Percentiles rank a stretch among this genome's conserved stretches.
Conservation (phyloP, 2,329 filamentous ascomycete genomes). For the Thermothelomyces thermophilus region DNA sequence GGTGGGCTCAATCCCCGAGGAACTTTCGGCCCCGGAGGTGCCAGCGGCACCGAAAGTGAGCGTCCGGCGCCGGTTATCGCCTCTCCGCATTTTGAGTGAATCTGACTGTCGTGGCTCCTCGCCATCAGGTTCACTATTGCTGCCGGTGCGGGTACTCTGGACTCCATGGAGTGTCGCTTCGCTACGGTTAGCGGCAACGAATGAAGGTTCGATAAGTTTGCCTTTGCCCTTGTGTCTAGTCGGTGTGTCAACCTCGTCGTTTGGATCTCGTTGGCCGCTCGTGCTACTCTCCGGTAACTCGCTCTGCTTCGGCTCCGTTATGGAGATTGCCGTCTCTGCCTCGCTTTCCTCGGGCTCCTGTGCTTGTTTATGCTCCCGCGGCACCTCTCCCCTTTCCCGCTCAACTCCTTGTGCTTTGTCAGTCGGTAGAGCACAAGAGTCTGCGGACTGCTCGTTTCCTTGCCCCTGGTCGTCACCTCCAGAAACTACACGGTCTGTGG, state of each 20-base stretch:
- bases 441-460: too few relatives aligned
- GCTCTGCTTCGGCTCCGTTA: not conserved
- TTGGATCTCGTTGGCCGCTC: not conserved
- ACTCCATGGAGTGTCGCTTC: not conserved
- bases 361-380: not conserved
- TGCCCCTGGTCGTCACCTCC: too few relatives aligned
- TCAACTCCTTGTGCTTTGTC: not conserved
- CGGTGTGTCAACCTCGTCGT: constrained; percentile 1
- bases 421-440: too few relatives aligned
- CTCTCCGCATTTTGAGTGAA: too few relatives aligned
- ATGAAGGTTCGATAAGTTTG: not conserved
- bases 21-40: too few relatives aligned
- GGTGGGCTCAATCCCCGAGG: too few relatives aligned
- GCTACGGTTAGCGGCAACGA: not conserved
- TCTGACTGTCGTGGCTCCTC: not conserved
- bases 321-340: not conserved
- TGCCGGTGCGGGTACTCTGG: not conserved
- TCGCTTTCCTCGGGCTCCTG: not conserved
- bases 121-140: not conserved
- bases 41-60: too few relatives aligned
- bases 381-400: not conserved
- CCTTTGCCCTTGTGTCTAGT: constrained; percentile 9
- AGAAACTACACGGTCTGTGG: not conserved
- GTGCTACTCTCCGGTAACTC: not conserved
- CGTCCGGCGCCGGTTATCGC: too few relatives aligned